A percentile compares a stretch with the other conserved stretches of the same genome.
Conservation (phyloP, 495 filamentous ascomycete genomes). For the Penicillium desertorum region DNA sequence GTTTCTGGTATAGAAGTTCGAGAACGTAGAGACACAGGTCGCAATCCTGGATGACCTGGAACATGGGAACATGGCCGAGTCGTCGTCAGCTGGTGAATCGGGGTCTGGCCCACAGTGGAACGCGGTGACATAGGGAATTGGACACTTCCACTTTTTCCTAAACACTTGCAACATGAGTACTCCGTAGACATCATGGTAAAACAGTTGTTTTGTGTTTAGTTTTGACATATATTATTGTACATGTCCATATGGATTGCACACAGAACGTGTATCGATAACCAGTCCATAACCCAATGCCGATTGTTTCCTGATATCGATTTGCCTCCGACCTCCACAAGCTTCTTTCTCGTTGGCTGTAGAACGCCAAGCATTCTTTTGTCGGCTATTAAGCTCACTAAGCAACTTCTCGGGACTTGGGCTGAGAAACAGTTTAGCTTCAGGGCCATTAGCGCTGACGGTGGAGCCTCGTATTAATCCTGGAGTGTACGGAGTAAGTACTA, state of each 20-base stretch:
- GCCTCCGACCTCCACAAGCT: conserved; percentile 1
- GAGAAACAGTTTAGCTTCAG: conserved; percentile 8
- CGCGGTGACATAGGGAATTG: conserved; percentile 12
- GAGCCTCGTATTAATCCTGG: conserved; percentile 12
- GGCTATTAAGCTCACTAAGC: background rate
- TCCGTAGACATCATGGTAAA: background rate
- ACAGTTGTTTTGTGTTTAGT: background rate
- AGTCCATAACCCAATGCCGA: background rate
- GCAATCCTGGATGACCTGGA: background rate
- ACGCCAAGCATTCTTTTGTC: conserved; percentile 3
- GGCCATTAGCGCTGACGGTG: conserved; percentile 14
- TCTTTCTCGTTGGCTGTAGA: conserved; percentile 2
- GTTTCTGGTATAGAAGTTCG: background rate
- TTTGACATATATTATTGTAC: background rate
- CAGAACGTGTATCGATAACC: background rate
- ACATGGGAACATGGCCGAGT: background rate
- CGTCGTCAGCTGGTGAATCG: conserved; percentile 25
- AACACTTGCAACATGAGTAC: background rate
- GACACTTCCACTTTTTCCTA: background rate
- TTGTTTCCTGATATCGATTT: conserved; percentile 8
- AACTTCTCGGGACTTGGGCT: background rate
- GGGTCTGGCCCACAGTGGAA: conserved; percentile 15
- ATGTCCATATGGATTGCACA: background rate
- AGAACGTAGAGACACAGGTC: background rate
- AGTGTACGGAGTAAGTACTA: too few relatives aligned